Conservation (phyloP, 2,329 filamentous ascomycete genomes). For the Beauveria sp. region DNA sequence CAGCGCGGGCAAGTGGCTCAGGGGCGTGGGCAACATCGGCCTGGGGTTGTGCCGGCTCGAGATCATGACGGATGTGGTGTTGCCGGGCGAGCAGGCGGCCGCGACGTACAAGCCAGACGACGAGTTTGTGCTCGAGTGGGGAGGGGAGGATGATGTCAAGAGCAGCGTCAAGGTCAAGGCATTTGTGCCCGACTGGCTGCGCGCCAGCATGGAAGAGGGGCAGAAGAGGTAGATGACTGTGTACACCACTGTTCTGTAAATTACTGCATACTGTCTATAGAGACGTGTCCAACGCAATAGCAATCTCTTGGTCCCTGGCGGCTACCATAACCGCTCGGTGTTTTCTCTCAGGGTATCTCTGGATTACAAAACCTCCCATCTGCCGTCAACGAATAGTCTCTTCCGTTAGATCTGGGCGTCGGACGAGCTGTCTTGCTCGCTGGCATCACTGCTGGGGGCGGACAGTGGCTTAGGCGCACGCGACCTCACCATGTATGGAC, state of each 20-base stretch:
- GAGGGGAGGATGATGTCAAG: constrained; percentile 32
- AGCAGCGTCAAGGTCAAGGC: constrained; percentile 57
- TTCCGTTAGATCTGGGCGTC: too few species aligned
- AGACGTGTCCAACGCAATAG: neutral
- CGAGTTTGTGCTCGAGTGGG: constrained; percentile 53
- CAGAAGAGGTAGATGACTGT: neutral
- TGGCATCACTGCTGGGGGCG: too few species aligned
- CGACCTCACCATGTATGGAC: too few species aligned
- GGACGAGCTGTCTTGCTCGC: too few species aligned
- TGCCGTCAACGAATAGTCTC: too few species aligned
- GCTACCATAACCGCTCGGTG: too few species aligned
- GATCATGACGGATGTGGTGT: constrained; percentile 74
- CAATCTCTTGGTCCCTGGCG: neutral
- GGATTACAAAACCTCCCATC: too few species aligned
- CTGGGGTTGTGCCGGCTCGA: constrained; percentile 81
- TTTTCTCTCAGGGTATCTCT: too few species aligned
- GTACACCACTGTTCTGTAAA: neutral
- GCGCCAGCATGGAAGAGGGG: constrained; percentile 29
- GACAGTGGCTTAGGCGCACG: too few species aligned
- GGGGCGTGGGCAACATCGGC: constrained; percentile 75
- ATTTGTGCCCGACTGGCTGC: constrained; percentile 74
- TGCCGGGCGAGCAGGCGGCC: constrained; percentile 60
- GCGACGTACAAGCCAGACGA: constrained; percentile 54
- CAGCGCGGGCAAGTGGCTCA: constrained; percentile 73
- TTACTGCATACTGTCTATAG: neutral